Conservation (phyloP, 2,329 filamentous ascomycete species). For the Aspergillus fumigatus region DNA sequence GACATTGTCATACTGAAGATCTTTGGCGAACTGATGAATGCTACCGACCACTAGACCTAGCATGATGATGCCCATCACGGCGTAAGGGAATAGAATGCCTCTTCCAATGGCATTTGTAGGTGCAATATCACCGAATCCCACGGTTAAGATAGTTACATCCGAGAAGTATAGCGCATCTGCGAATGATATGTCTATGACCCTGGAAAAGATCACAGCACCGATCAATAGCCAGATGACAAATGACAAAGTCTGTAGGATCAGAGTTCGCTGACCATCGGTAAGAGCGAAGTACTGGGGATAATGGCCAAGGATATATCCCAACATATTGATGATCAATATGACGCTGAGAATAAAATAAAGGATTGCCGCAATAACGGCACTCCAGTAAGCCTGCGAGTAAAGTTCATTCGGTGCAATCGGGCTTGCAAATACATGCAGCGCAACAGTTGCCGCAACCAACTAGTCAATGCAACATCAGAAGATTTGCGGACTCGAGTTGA, state of each 20-base stretch:
- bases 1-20: conserved; percentile 60
- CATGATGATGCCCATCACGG: conserved; percentile 77
- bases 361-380: conserved; percentile 72
- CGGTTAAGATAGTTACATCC: conserved; percentile 61
- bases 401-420: conserved; percentile 45
- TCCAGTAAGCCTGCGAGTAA: conserved; percentile 82
- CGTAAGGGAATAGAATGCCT: conserved; percentile 75
- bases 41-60: conserved; percentile 78
- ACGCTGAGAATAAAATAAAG: conserved; percentile 76
- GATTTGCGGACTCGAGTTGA: background rate
- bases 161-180: conserved; percentile 77
- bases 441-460: conserved; percentile 62
- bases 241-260: conserved; percentile 86
- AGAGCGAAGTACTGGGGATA: conserved; percentile 76
- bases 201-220: conserved; percentile 70
- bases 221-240: conserved; percentile 77
- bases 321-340: conserved; percentile 73
- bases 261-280: conserved; percentile 73
- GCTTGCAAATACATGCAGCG: conserved; percentile 59
- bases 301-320: conserved; percentile 68
- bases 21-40: conserved; percentile 62
- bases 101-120: conserved; percentile 54
- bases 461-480: conserved; percentile 26
- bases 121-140: conserved; percentile 62
- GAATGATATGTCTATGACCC: conserved; percentile 69